Conservation (phyloP, 116 monocot species). For the Dioscorea cayenensis region DNA sequence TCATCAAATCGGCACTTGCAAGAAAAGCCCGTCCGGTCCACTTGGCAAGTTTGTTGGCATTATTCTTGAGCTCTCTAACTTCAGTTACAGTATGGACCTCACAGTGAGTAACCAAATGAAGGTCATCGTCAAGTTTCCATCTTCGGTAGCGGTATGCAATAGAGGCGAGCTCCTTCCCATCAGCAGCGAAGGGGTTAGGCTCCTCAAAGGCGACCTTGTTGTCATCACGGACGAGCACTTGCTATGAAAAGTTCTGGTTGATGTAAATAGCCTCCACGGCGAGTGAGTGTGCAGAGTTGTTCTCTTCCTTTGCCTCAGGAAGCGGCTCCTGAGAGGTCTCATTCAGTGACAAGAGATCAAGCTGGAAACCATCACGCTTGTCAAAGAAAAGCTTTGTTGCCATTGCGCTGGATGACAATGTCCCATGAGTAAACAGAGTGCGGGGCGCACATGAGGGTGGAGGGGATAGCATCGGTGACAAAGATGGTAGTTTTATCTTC, state of each 20-base stretch:
- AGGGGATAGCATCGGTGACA: conserved; percentile 88
- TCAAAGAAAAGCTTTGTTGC: conserved; percentile 98
- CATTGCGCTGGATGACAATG: conserved; percentile 87
- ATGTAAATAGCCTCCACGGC: conserved; percentile 83
- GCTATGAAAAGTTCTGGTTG: conserved; percentile 98
- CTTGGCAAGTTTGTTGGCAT: conserved; percentile 89
- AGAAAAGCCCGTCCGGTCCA: conserved; percentile 96
- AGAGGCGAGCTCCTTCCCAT: conserved; percentile 77
- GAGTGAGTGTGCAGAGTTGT: conserved; percentile 83
- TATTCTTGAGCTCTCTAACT: conserved; percentile 90
- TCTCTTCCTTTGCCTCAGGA: conserved; percentile 92
- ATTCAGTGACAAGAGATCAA: conserved; percentile 75
- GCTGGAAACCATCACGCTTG: conserved; percentile 93
- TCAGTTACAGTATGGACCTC: conserved; percentile 79
- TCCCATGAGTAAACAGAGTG: conserved; percentile 90
- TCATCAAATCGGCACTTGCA: conserved; percentile 90
- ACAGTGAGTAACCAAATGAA: conserved; percentile 73
- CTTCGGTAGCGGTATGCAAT: conserved; percentile 80
- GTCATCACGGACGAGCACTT: conserved; percentile 77
- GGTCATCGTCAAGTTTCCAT: conserved; percentile 93
- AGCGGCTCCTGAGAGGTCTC: conserved; percentile 82
- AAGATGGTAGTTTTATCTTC: conserved; percentile 88
- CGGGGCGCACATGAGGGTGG: conserved; percentile 90
- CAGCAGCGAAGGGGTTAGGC: conserved; percentile 81
- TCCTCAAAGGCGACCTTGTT: conserved; percentile 89